Evolutionary conservation across 805 yeast species (phyloP).

Genomic region (Grigorovia humatica): DNA sequence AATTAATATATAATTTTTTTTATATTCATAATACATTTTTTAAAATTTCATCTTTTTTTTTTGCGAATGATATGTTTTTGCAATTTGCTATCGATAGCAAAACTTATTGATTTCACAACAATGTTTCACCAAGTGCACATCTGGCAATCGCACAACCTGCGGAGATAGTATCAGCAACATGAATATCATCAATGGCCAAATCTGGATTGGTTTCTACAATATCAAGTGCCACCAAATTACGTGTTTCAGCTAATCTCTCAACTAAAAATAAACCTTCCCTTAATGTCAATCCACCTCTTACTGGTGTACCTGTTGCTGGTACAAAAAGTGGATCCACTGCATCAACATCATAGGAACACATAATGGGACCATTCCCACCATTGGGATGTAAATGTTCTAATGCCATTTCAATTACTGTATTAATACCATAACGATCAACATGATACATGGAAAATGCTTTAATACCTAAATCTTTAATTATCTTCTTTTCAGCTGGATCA

Average conservation of each 20-base stretch:
- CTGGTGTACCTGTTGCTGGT: conserved; percentile 97
- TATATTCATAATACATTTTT: neutral
- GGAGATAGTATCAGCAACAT: conserved; percentile 73
- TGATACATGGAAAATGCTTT: conserved; percentile 93
- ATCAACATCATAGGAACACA: conserved; percentile 90
- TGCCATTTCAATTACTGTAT: conserved; percentile 87
- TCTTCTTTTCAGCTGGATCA: conserved; percentile 73
- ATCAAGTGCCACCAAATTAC: conserved; percentile 79
- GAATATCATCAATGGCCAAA: conserved; percentile 66
- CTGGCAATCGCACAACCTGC: conserved; percentile 87
- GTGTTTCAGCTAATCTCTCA: conserved; percentile 85
- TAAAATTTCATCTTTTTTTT: neutral
- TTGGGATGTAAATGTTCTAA: conserved; percentile 66
- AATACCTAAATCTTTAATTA: conserved; percentile 59
- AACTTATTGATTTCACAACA: conserved; percentile 22
- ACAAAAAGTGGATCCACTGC: conserved; percentile 91
- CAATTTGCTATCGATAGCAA: too few relatives aligned
- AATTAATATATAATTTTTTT: neutral
- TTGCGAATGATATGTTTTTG: too few relatives aligned
- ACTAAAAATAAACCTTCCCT: conserved; percentile 90
- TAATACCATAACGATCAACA: conserved; percentile 88
- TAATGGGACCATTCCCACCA: conserved; percentile 61
- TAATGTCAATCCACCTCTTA: conserved; percentile 87
- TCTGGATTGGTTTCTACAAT: conserved; percentile 90
- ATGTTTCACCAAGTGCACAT: conserved; percentile 90